Conservation (phyloP, 2,329 filamentous ascomycete species). For the Clarireedia homoeocarpa region DNA sequence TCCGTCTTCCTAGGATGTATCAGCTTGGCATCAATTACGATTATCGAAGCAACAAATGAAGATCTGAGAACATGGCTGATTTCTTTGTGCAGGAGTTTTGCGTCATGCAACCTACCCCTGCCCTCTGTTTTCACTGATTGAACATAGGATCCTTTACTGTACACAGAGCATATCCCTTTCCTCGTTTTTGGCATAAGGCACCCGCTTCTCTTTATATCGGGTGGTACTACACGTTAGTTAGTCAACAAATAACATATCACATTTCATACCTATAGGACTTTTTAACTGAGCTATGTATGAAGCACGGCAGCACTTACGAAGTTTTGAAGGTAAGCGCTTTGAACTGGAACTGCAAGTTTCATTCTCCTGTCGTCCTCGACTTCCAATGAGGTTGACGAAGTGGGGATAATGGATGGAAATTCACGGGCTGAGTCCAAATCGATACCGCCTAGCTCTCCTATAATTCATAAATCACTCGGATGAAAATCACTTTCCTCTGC, state of each 20-base stretch:
- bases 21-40: neutral
- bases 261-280: neutral
- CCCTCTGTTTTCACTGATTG: constrained; percentile 22
- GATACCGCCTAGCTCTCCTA: too few species aligned
- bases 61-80: constrained; percentile 24
- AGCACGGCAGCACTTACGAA: too few species aligned
- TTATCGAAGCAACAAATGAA: constrained; percentile 4
- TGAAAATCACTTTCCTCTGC: too few species aligned
- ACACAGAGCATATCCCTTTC: constrained; percentile 8
- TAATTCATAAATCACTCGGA: too few species aligned
- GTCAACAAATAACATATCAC: neutral
- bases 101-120: constrained; percentile 8
- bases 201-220: neutral
- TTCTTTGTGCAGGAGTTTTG: constrained; percentile 22
- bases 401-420: too few species aligned
- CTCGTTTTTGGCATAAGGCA: neutral
- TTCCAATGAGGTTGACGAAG: too few species aligned
- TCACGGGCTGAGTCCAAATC: too few species aligned
- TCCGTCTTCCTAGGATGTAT: constrained; percentile 1
- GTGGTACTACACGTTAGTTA: neutral
- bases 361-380: too few species aligned
- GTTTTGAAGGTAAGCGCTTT: too few species aligned
- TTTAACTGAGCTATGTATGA: neutral
- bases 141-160: constrained; percentile 23
- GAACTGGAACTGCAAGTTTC: too few species aligned